Base-by-base conservation (phyloP, 345 rosid species). In the Eutrema yunnanense region DNA sequence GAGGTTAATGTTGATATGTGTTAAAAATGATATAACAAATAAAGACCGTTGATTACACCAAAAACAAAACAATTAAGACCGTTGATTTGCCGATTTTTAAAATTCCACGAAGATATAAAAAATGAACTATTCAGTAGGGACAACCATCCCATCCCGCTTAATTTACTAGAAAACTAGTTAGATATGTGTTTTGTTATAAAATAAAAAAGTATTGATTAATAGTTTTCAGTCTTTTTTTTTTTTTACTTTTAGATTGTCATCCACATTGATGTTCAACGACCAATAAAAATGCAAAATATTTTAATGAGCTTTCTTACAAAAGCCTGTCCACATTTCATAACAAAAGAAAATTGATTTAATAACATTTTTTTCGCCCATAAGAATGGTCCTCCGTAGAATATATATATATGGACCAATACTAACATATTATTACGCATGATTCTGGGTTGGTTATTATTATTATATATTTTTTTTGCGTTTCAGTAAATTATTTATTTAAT, bases 331-430 rank as follows among this genome's bases (percentile, higher is more conserved):
- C 19, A 53, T 11, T 53, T 53, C 16, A 53, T 53, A 11, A 53
- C 33, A 30, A 30, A 30, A 30, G 33, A 30, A 30, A 30, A 30
- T 30, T 30, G 33, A 30, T 30, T 30, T 12, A 16, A 43, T 43
- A 43, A 13, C 7, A 43, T 42, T 42, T 12, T 22, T 49, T 79
- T 82, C 75, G n/a, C 76, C 16, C 16, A 16, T 16, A 16, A 16
- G 16, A 16, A 16, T 16, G 16, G 16, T 16, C 16, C 16, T 16
- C 16, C 16, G 16, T 16, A 65, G 76, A 52, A 5, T 52, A 16
- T 16, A 5, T 52, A 16, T 16, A 16, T 12, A 53, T 54, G 60
- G 40, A 32, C 60, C 60, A n/a, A 32, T 13, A 54, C 40, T 32
- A 11, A 14, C 32, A 6, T 13, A 54, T n/a, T n/a, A 32, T 32